Conservation (phyloP, 306 rosid species). For the Luffa acutangula region DNA sequence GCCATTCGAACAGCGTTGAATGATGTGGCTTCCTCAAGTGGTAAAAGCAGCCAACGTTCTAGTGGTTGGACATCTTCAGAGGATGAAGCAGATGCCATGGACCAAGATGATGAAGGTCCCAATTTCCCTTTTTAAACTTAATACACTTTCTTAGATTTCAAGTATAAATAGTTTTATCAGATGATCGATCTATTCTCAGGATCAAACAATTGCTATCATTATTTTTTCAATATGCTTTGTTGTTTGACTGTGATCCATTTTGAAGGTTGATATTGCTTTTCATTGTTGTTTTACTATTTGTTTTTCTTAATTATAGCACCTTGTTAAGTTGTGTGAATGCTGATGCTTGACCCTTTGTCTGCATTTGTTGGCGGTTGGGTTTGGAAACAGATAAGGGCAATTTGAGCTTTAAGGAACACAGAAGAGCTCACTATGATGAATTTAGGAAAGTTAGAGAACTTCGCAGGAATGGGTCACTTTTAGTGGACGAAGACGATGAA, state of each 20-base stretch:
- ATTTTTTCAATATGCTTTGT: neutral
- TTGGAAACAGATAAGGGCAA: constrained; percentile 43
- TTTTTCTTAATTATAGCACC: neutral
- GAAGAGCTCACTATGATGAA: constrained; percentile 86
- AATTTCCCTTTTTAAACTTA: neutral
- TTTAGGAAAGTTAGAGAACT: constrained; percentile 70
- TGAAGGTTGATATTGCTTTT: neutral
- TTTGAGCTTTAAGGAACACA: constrained; percentile 51
- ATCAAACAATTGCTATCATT: neutral
- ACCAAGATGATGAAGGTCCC: constrained; percentile 75
- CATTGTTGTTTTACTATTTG: neutral
- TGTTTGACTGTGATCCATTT: neutral
- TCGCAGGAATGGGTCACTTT: constrained; percentile 37
- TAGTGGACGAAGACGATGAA: constrained; percentile 54
- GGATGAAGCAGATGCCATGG: constrained; percentile 80
- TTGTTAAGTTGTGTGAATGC: neutral
- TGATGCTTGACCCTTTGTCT: neutral
- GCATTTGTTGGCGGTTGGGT: constrained; percentile 3
- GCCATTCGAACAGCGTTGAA: constrained; percentile 72
- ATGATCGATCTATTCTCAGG: neutral
- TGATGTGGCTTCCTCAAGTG: constrained; percentile 76
- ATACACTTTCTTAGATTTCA: neutral
- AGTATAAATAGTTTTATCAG: neutral
- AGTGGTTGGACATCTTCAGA: constrained; percentile 91
- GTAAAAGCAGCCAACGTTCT: constrained; percentile 22